phyloP scores from a whole-genome alignment of 106 monocot genomes.

The Apostasia shenzhenica region DNA sequence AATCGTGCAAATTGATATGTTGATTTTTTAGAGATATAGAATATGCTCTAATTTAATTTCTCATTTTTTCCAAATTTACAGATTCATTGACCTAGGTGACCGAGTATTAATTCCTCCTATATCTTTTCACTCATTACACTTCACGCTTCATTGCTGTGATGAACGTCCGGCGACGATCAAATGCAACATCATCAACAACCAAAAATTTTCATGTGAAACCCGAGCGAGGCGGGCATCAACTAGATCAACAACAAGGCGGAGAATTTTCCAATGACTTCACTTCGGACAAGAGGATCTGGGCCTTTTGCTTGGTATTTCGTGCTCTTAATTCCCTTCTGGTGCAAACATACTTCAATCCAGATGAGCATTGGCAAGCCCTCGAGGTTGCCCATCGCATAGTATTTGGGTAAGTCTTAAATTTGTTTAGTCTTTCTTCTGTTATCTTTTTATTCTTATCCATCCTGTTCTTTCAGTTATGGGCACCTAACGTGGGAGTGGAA shows the following conservation, averaged over 20 bases:
- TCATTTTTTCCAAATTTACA: no score
- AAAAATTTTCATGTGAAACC: no score
- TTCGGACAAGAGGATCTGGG: slow-evolving; percentile 39
- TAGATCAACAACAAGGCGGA: background rate
- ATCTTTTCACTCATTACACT: no score
- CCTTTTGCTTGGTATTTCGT: slow-evolving; percentile 49
- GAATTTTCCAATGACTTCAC: slow-evolving; percentile 7
- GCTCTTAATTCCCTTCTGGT: slow-evolving; percentile 54
- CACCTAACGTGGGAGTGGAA: slow-evolving; percentile 97
- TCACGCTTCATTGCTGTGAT: no score
- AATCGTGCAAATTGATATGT: no score
- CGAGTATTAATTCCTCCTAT: no score
- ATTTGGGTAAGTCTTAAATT: slow-evolving; percentile 43
- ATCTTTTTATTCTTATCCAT: background rate
- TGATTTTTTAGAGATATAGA: no score
- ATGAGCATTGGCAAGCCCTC: slow-evolving; percentile 93
- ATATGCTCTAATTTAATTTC: no score
- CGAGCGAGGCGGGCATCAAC: background rate
- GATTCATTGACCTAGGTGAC: no score
- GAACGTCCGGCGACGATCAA: no score
- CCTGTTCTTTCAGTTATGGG: slow-evolving; percentile 50
- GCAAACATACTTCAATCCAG: slow-evolving; percentile 95
- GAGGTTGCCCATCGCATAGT: slow-evolving; percentile 86
- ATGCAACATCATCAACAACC: no score
- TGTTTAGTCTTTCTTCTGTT: background rate